A percentile compares a stretch with the other conserved stretches of the same genome.
These are phyloP conservation scores for Epichloe coenophiala DNA, from an alignment of 2,329 filamentous ascomycete genomes.

Conservation along the genomic window DNA sequence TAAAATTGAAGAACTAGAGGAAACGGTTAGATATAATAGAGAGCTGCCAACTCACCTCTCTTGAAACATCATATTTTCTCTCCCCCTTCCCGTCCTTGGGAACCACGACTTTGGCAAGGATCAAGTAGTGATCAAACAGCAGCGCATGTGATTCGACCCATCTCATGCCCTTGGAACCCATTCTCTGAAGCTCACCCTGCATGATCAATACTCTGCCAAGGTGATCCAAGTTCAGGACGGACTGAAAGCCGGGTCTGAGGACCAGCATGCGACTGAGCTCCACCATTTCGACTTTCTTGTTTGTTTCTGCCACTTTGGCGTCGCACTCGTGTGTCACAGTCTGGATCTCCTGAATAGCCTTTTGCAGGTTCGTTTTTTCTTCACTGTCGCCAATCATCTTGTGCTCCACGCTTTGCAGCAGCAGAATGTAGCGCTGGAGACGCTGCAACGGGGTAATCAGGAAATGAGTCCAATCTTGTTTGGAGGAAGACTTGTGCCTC, in stretches of 20 bases:
- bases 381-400: constrained; percentile 75
- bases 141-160: constrained; percentile 92
- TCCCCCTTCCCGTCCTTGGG: constrained; percentile 57
- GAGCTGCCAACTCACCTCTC: constrained; percentile 43
- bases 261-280: constrained; percentile 76
- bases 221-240: constrained; percentile 83
- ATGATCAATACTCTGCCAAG: constrained; percentile 83
- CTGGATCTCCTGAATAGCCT: constrained; percentile 85
- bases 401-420: constrained; percentile 71
- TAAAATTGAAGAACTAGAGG: background rate
- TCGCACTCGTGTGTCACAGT: constrained; percentile 84
- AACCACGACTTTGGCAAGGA: constrained; percentile 69
- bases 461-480: constrained; percentile 88
- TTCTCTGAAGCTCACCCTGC: constrained; percentile 77
- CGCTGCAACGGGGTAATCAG: constrained; percentile 87
- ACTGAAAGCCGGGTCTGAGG: constrained; percentile 75
- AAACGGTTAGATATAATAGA: too few relatives aligned
- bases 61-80: constrained; percentile 89
- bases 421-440: constrained; percentile 75
- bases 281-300: constrained; percentile 77
- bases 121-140: constrained; percentile 92
- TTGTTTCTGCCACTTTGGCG: constrained; percentile 79
- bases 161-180: constrained; percentile 76
- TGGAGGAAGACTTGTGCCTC: constrained; percentile 64
- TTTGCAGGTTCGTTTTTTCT: constrained; percentile 72